Base-by-base conservation (phyloP, 1,284 basidiomycete species). In the Coniophora puteana region DNA sequence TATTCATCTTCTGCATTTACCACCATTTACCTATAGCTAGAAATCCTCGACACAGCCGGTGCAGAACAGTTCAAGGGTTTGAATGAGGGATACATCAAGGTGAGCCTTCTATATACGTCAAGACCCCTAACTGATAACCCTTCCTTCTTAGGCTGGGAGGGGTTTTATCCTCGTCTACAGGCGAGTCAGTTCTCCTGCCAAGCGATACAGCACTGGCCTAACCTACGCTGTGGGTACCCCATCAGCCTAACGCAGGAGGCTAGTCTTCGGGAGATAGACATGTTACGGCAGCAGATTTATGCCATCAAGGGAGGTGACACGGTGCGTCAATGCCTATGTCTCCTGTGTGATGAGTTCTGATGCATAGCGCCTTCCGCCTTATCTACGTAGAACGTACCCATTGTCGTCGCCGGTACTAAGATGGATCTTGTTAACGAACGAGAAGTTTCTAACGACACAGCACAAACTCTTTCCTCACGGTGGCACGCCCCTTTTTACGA, bases 381-480 rank as follows among this genome's bases (percentile, higher is more conserved):
- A 25, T 39, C n/a, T 20, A 13, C 48, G 34, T 49, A 83, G 81
- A 66, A 67, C 27, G 63, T 88, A 22, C 91, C 91, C 8, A 87
- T 94, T 51, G 86, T 93, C 26, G 75, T 93, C 10, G 89, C 92
- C 13, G 91, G 91, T 31, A 93, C 91, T 40, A 94, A 94, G 63
- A 74, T 89, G 45, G 92, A 94, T 61, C 77, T 93, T 40, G 73
- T 75, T 25, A 78, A 76, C 46, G 90, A 93, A 62, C 77, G 92
- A 22, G 88, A 92, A 55, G 89, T 94, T 4, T 75, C 78, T 16
- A 71, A 76, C 31, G 69, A 64, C 33, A 78, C 76, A 0, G 85
- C 90, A 31, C 76, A 84, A 51, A 65, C 75, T 8, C 71, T 90
- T 6, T 78, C 83, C 6, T 66, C 64, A 32, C 67, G 71, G 7